Evolutionary conservation across 768 basidiomycete genomes (phyloP), one percentile per base, ranked within the genome.

Genomic region (Lactarius evosmus): DNA sequence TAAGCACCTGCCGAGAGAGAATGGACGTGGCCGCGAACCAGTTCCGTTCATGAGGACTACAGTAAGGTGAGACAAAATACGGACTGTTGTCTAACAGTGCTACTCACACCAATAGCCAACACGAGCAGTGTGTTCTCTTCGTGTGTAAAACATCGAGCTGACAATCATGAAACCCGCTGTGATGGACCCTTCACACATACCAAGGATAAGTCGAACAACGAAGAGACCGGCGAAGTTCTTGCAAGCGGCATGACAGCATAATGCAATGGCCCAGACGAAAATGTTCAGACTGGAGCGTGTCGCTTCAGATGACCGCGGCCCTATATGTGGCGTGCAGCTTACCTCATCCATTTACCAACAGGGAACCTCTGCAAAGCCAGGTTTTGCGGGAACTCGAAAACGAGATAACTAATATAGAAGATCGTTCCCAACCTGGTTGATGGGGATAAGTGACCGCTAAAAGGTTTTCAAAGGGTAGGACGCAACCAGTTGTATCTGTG

Each of bases 311-410:
- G 9, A 30, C 17, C 25, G 38, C 51, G 16, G 55, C 53, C 52
- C 6, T 4, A 38, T 19, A 14, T n/a, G 25, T 32, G 40, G 32
- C 54, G 33, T 7, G 27, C 32, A 14, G 61, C 76, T 32, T 62
- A 82, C 88, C 87, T 89, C 85, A 91, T 87, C 88, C 88, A 91
- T 80, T 82, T 88, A 11, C 85, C 88, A 8, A 91, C 88, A 0
- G 88, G 88, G 69, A 88, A 89, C 19, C 82, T 80, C 67, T 90
- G 88, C 6, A 91, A 76, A 0, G 83, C 85, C 9, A 89, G 73
- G 69, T 89, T 89, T 71, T 89, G 89, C 0, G 88, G 89, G 67
- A 86, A 88, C 69, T 89, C 87, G 66, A 91, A 89, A 9, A 78
- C 68, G 12, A 90, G 80, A 69, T 89, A 89, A 69, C 84, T 83